Evolutionary conservation across 768 basidiomycete genomes (phyloP).

Genomic region (Tephrocybe sp.): DNA sequence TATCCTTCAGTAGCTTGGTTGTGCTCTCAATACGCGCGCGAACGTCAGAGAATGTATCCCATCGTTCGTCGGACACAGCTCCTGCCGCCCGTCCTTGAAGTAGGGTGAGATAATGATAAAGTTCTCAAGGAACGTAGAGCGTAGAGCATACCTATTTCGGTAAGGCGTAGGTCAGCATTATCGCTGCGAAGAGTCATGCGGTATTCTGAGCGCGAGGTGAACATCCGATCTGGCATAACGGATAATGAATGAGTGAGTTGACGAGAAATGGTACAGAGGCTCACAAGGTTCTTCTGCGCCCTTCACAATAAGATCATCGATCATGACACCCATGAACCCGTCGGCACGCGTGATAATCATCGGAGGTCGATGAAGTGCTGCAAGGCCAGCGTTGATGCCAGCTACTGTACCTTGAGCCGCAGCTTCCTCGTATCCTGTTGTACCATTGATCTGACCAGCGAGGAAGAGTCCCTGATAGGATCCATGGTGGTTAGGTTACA

Average conservation of each 20-base stretch:
- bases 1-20: conserved; percentile 33
- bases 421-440: conserved; percentile 94
- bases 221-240: conserved; percentile 77
- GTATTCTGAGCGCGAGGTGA: conserved; percentile 89
- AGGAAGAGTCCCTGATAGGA: conserved; percentile 71
- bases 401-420: conserved; percentile 89
- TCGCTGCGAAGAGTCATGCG: conserved; percentile 86
- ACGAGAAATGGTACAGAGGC: conserved; percentile 22
- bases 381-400: conserved; percentile 84
- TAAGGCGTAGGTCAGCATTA: conserved; percentile 85
- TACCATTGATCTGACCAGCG: conserved; percentile 91
- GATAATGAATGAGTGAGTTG: neutral
- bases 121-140: no score
- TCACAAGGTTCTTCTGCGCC: conserved; percentile 90
- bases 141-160: conserved; percentile 58
- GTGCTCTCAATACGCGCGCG: conserved; percentile 33
- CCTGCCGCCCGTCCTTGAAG: conserved; percentile 41
- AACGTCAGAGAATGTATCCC: conserved; percentile 36
- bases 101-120: neutral
- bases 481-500: no score
- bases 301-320: conserved; percentile 87
- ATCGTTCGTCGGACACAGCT: conserved; percentile 45
- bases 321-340: conserved; percentile 87
- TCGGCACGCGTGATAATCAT: conserved; percentile 80
- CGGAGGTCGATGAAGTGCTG: conserved; percentile 54